phyloP scores from a whole-genome alignment of 1,284 basidiomycete genomes.

The Cystobasidium slooffiae region DNA sequence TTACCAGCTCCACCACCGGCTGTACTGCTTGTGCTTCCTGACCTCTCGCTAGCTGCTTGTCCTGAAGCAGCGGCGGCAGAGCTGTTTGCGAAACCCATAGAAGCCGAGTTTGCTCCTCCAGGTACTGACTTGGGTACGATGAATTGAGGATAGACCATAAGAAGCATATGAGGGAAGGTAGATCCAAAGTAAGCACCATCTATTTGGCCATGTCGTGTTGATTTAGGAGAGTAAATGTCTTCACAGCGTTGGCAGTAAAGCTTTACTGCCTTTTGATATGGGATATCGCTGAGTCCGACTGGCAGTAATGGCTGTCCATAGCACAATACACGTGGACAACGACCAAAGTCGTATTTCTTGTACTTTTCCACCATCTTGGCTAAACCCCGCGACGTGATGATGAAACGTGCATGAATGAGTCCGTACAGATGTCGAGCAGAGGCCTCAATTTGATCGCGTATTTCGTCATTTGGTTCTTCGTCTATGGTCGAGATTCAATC shows the following conservation, averaged over 20 bases:
- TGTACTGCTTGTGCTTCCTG: conserved; percentile 49
- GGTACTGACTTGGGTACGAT: conserved; percentile 71
- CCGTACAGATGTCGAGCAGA: conserved; percentile 91
- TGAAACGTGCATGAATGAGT: conserved; percentile 95
- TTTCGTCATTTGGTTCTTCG: conserved; percentile 61
- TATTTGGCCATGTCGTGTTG: conserved; percentile 88
- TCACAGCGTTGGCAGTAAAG: conserved; percentile 95
- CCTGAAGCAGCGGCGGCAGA: conserved; percentile 18
- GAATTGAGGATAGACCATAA: conserved; percentile 90
- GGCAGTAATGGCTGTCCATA: conserved; percentile 88
- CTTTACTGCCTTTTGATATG: conserved; percentile 95
- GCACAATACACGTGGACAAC: conserved; percentile 92
- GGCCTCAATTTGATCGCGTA: conserved; percentile 69
- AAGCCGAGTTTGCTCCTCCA: conserved; percentile 40
- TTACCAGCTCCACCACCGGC: conserved; percentile 37
- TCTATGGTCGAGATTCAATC: conserved; percentile 51
- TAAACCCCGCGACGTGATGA: conserved; percentile 89
- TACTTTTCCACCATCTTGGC: conserved; percentile 88
- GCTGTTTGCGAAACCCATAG: conserved; percentile 38
- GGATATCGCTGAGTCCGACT: conserved; percentile 90
- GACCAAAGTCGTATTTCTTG: conserved; percentile 93
- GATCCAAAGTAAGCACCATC: conserved; percentile 97
- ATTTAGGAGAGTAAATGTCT: conserved; percentile 94
- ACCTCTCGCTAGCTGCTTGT: conserved; percentile 12
- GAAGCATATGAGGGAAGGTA: conserved; percentile 89